A percentile compares a stretch with the other conserved stretches of the same genome.
These are phyloP conservation scores for Fusarium sp. DNA, from an alignment of 2,329 filamentous ascomycete genomes.

Conservation along the genomic window DNA sequence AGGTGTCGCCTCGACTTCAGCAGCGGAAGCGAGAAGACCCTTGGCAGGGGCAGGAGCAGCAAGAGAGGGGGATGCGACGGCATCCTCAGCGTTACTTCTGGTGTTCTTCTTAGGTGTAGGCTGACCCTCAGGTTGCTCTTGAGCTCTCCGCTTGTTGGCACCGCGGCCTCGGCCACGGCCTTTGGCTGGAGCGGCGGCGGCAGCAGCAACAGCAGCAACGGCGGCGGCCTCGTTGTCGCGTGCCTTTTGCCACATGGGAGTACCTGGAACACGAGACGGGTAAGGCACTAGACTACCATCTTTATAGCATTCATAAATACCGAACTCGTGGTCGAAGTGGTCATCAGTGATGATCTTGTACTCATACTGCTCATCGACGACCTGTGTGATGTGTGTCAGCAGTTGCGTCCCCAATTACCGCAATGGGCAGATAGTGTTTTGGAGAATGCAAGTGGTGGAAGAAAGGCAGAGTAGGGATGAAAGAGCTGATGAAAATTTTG, in stretches of 20 bases:
- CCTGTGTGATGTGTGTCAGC: slow-evolving; percentile 51
- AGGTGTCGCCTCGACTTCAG: slow-evolving; percentile 55
- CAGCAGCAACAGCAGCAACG: slow-evolving; percentile 49
- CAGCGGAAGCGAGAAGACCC: slow-evolving; percentile 59
- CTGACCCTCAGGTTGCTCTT: slow-evolving; percentile 65
- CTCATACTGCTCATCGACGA: slow-evolving; percentile 62
- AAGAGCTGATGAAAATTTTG: slow-evolving; percentile 18
- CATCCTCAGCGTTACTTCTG: slow-evolving; percentile 54
- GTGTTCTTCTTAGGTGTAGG: slow-evolving; percentile 65
- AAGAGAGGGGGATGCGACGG: slow-evolving; percentile 46
- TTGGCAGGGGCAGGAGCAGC: slow-evolving; percentile 53
- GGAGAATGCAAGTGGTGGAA: slow-evolving; percentile 43
- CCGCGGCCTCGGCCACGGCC: slow-evolving; percentile 54
- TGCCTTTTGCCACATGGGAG: slow-evolving; percentile 59
- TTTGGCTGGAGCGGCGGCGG: slow-evolving; percentile 49
- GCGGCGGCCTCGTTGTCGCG: slow-evolving; percentile 58
- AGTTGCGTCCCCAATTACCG: slow-evolving; percentile 24
- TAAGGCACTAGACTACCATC: slow-evolving; percentile 63
- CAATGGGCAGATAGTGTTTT: slow-evolving; percentile 22
- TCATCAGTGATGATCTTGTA: slow-evolving; percentile 63
- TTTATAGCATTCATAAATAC: slow-evolving; percentile 59
- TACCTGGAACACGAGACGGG: slow-evolving; percentile 60
- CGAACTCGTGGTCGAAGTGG: slow-evolving; percentile 61
- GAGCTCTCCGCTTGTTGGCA: slow-evolving; percentile 66
- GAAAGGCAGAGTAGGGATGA: slow-evolving; percentile 17